These are phyloP conservation scores for Saccharomycopsis babjevae DNA, from an alignment of 805 yeast species.

Conservation along the genomic window DNA sequence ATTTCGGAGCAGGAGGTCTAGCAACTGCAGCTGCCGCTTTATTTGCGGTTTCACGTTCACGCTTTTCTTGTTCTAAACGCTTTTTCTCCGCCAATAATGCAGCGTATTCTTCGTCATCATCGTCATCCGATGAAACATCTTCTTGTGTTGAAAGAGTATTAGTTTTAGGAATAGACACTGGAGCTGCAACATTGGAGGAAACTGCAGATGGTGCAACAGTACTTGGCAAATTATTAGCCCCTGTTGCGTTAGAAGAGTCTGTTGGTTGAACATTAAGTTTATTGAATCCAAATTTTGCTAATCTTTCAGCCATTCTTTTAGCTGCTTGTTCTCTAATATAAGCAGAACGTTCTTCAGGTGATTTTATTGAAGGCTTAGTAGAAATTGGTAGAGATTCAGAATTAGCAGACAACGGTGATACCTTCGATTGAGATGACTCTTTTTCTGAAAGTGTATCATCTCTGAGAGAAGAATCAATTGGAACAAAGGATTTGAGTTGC, in stretches of 20 bases:
- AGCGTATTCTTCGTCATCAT: slow-evolving; percentile 37
- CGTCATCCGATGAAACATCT: slow-evolving; percentile 24
- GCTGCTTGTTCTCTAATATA: slow-evolving; percentile 72
- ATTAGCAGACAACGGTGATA: slow-evolving; percentile 20
- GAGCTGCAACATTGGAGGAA: slow-evolving; percentile 16
- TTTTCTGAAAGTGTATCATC: not conserved
- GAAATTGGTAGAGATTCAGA: slow-evolving; percentile 17
- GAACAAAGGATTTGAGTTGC: slow-evolving; percentile 33
- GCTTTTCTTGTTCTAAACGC: slow-evolving; percentile 25
- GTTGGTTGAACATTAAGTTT: slow-evolving; percentile 26
- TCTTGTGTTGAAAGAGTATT: slow-evolving; percentile 5
- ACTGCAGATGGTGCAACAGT: slow-evolving; percentile 11
- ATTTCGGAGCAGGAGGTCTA: slow-evolving; percentile 4
- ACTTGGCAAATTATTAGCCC: not conserved
- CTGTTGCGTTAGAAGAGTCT: not conserved
- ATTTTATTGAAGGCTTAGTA: slow-evolving; percentile 22
- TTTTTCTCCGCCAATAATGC: slow-evolving; percentile 35
- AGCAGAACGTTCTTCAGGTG: slow-evolving; percentile 66
- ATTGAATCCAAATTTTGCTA: slow-evolving; percentile 69
- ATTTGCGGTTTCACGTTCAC: slow-evolving; percentile 31
- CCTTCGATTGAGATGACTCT: not conserved
- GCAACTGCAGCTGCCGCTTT: slow-evolving; percentile 1
- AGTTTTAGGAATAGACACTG: slow-evolving; percentile 5
- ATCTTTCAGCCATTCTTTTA: slow-evolving; percentile 72
- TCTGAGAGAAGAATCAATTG: slow-evolving; percentile 11